Base-by-base conservation (phyloP, 2,329 filamentous ascomycete genomes). In the Alternaria hordeiaustralica region DNA sequence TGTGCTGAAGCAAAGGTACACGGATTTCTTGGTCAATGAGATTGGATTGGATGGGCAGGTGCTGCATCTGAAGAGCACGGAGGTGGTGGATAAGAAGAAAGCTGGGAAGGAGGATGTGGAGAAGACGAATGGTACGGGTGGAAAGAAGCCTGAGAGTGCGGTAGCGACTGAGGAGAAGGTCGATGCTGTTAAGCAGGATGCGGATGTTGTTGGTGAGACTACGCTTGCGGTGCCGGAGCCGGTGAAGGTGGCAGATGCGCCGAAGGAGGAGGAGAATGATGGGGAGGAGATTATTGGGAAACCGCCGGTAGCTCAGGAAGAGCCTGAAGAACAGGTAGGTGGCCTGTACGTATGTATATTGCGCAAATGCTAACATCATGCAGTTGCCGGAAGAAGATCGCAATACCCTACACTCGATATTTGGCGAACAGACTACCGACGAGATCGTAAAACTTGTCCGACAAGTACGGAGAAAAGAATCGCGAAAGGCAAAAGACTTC, bases 21-120 rank as follows among this genome's bases (percentile, higher is more conserved):
- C 94, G 5, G 94, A 97, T 78, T 97, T 97, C 73, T 84, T 96
- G 71, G 94, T 97, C 71, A 94, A 97, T 75, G 94, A 97, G 80
- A 95, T 97, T 66, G 83, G 87, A 20, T 89, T 90, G 28, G 87
- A 91, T 74, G 94, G 94, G 15, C 81, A 89, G 58, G 92, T 97
- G 13, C 79, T 96, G 56, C 93, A 95, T 78, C 83, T 97, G 53
- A 84, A 80, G 61, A 86, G 84, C 57, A 79, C 86, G 25, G 72
- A 70, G 28, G 71, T 68, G 10, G 66, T 66, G 13, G 64, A 64
- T 54, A 65, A 63, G 53, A 70, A 67, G 60, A 65, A 73, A 54
- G 64, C 45, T 6, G 59, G 41, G 6, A 64, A 75, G 55, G 71
- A 68, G 55, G 68, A 71, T 54, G 65, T 43, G n/a, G 54, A 60